Percentiles rank a stretch among this genome's conserved stretches.
Evolutionary conservation across 805 yeast species (phyloP).

Genomic region (Ogataea populi-albae): DNA sequence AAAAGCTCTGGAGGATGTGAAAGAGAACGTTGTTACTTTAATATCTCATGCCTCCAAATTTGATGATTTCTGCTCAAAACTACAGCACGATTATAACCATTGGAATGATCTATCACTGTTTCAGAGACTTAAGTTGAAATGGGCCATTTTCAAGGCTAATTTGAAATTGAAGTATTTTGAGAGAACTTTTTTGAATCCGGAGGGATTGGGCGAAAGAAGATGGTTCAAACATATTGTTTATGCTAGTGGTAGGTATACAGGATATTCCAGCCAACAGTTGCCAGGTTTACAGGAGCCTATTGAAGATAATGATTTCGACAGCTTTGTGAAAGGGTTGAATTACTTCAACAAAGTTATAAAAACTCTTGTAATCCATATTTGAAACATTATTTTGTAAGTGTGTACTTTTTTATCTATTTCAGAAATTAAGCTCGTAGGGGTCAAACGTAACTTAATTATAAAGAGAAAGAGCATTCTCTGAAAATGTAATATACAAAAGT

Average conservation of each 20-base stretch:
- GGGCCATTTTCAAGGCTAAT: conserved; percentile 34
- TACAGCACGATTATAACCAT: conserved; percentile 22
- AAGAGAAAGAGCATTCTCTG: too few relatives aligned
- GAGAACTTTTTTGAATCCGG: conserved; percentile 41
- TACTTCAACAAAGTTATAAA: conserved; percentile 17
- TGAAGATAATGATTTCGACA: conserved; percentile 42
- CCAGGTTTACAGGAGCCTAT: conserved; percentile 56
- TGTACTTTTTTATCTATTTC: too few relatives aligned
- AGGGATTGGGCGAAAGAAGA: conserved; percentile 47
- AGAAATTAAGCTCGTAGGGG: too few relatives aligned
- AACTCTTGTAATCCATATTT: too few relatives aligned
- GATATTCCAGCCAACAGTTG: conserved; percentile 55
- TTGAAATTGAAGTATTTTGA: conserved; percentile 41
- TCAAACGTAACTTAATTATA: too few relatives aligned
- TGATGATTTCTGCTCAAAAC: conserved; percentile 24
- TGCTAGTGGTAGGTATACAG: conserved; percentile 59
- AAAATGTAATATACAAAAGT: too few relatives aligned
- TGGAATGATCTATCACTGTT: conserved; percentile 25
- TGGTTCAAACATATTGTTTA: conserved; percentile 62
- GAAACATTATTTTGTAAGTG: too few relatives aligned
- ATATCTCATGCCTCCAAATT: conserved; percentile 21
- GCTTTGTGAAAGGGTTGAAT: conserved; percentile 28
- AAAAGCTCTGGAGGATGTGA: conserved; percentile 30
- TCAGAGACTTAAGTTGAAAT: conserved; percentile 27
- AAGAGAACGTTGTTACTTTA: conserved; percentile 26